phyloP scores from a whole-genome alignment of 2,329 filamentous ascomycete genomes.

The Celoporthe dispersa region DNA sequence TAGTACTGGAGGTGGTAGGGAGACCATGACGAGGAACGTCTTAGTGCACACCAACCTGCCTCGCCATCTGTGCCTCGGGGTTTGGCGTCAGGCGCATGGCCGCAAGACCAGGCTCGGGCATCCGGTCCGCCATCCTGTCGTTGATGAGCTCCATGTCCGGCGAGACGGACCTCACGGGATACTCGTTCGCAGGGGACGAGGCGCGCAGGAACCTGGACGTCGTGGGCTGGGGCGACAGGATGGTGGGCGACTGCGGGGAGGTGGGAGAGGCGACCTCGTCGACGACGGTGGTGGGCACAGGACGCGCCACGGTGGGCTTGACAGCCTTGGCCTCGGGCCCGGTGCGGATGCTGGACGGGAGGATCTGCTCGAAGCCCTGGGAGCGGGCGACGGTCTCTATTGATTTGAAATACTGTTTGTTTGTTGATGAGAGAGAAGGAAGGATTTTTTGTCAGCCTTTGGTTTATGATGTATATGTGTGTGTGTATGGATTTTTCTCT shows the following conservation, averaged over 20 bases:
- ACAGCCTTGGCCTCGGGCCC: conserved; percentile 40
- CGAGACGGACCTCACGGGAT: conserved; percentile 58
- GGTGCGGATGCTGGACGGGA: conserved; percentile 59
- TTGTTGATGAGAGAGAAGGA: no score
- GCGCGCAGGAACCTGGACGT: conserved; percentile 59
- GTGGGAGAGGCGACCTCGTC: conserved; percentile 42
- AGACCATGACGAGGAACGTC: no score
- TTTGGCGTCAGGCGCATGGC: conserved; percentile 51
- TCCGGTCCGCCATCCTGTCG: conserved; percentile 64
- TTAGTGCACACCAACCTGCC: conserved; percentile 25
- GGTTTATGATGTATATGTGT: no score
- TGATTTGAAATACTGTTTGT: conserved; percentile 59
- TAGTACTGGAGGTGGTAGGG: no score
- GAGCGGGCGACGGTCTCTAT: conserved; percentile 59
- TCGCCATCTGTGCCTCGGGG: conserved; percentile 48
- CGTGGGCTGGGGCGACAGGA: conserved; percentile 59
- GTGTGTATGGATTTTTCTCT: no score
- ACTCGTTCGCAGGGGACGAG: conserved; percentile 56
- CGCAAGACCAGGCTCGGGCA: conserved; percentile 51
- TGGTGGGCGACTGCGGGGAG: conserved; percentile 42
- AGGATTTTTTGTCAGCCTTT: neutral
- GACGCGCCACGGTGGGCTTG: conserved; percentile 31
- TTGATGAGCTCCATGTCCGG: conserved; percentile 63
- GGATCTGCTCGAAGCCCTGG: conserved; percentile 51
- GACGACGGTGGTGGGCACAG: conserved; percentile 39